Conservation (phyloP, 805 yeast species). For the Pichia scutulata region DNA sequence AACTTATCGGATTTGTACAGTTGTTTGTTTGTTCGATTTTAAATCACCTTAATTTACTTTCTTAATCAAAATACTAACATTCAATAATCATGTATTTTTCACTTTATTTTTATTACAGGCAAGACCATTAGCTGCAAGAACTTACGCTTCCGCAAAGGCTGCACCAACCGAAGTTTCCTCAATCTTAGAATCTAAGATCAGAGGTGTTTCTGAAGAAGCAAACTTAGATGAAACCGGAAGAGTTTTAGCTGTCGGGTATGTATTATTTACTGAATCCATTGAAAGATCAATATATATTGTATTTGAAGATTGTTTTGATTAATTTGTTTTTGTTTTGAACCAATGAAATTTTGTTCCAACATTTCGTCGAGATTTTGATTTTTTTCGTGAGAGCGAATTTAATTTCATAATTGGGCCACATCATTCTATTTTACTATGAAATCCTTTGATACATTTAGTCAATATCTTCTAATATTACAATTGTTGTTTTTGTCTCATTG, state of each 20-base stretch:
- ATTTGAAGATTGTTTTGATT: not conserved
- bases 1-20: not conserved
- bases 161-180: conserved; percentile 99
- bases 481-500: not conserved
- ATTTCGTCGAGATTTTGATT: not conserved
- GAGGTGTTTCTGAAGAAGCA: conserved; percentile 97
- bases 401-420: not conserved
- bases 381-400: not conserved
- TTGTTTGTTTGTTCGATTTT: no score
- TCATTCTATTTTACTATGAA: no score
- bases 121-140: conserved; percentile 64
- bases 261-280: conserved; percentile 24
- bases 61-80: conserved; percentile 11
- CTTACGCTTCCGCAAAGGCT: conserved; percentile 94
- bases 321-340: conserved; percentile 1
- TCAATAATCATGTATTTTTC: not conserved
- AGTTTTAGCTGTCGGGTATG: conserved; percentile 94
- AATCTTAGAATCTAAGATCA: conserved; percentile 97
- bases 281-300: no score
- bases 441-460: not conserved
- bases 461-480: not conserved
- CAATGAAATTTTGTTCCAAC: not conserved
- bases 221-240: conserved; percentile 99
- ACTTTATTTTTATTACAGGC: conserved; percentile 36
- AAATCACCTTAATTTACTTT: no score